A percentile compares a stretch with the other conserved stretches of the same genome.
Evolutionary conservation across 257 asterid species (phyloP).

Genomic region (Gardenia jasminoides): DNA sequence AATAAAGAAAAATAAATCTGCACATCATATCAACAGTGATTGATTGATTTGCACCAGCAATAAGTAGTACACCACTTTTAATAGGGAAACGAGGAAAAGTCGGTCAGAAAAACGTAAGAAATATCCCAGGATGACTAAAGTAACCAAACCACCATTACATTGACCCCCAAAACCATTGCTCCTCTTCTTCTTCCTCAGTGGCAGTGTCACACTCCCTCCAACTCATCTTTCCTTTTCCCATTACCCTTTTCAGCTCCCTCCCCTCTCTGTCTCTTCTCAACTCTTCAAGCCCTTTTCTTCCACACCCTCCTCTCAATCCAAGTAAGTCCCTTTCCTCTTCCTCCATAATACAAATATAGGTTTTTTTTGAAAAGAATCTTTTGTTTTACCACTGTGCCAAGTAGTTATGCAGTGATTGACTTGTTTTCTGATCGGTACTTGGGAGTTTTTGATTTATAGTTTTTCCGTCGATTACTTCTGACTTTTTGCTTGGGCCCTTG

Average conservation of each 20-base stretch:
- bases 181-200: not conserved
- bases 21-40: no score
- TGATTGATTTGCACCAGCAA: no score
- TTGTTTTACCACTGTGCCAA: not conserved
- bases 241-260: not conserved
- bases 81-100: not conserved
- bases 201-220: slow-evolving; percentile 13
- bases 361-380: not conserved
- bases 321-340: slow-evolving; percentile 6
- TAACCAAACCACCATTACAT: not conserved
- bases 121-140: not conserved
- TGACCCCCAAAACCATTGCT: not conserved
- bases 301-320: slow-evolving; percentile 14
- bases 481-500: not conserved
- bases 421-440: not conserved
- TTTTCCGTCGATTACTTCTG: not conserved
- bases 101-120: not conserved
- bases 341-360: not conserved
- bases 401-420: not conserved
- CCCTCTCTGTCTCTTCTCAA: not conserved
- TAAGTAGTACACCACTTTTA: no score
- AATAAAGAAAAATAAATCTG: no score
- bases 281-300: slow-evolving; percentile 11
- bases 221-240: slow-evolving; percentile 2
- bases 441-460: not conserved